Conservation (phyloP, 306 rosid species). For the Pterocarpus santalinus region DNA sequence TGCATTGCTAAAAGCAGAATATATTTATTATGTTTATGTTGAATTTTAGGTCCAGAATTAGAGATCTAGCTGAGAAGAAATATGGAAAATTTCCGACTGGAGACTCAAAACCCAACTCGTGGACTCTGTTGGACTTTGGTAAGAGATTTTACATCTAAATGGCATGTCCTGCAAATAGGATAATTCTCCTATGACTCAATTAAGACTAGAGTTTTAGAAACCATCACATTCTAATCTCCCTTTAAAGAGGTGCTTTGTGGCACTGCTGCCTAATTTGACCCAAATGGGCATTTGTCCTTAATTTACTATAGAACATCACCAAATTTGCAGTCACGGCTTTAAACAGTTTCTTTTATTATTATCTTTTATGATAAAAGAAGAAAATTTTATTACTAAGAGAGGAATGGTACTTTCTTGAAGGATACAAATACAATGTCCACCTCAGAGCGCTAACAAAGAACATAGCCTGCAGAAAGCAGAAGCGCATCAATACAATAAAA, state of each 20-base stretch:
- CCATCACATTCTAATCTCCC: not conserved
- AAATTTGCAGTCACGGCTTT: not conserved
- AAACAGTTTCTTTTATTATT: not conserved
- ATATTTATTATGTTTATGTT: conserved; percentile 29
- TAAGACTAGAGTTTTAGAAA: conserved; percentile 4
- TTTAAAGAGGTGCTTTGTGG: conserved; percentile 5
- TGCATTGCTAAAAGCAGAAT: conserved; percentile 34
- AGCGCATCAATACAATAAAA: not conserved
- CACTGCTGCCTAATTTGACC: conserved; percentile 17
- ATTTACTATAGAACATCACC: not conserved
- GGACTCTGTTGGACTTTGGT: conserved; percentile 96
- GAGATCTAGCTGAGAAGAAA: conserved; percentile 89
- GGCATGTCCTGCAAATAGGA: conserved; percentile 5
- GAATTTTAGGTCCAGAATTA: conserved; percentile 73
- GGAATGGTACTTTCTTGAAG: conserved; percentile 11
- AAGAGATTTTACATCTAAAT: conserved; percentile 39
- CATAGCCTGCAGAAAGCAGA: not conserved
- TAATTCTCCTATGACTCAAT: conserved; percentile 4
- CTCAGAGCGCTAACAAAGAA: conserved; percentile 13
- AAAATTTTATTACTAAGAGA: not conserved
- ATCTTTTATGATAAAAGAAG: conserved; percentile 14
- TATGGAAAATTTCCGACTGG: conserved; percentile 85
- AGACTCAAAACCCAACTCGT: conserved; percentile 88
- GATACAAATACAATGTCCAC: not conserved
- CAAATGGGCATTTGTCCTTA: not conserved